Percentiles rank a stretch among this genome's conserved stretches.
Conservation (phyloP, 2,329 filamentous ascomycete species). For the Chaetomiaceae sp. region DNA sequence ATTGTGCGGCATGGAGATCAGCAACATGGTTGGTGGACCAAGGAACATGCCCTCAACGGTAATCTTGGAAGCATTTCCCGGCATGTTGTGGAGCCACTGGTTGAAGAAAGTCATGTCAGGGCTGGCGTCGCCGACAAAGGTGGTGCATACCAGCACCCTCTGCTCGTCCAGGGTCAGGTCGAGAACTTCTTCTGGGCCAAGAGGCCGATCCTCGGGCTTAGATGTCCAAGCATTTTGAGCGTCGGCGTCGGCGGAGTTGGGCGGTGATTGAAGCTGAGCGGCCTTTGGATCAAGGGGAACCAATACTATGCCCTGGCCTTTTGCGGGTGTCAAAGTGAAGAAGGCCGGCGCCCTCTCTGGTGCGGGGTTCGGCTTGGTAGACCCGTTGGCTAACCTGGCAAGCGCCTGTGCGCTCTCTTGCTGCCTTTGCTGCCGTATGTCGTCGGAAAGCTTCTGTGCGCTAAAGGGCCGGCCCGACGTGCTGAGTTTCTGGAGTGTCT, state of each 20-base stretch:
- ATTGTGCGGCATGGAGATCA: constrained; percentile 61
- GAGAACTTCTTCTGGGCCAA: constrained; percentile 40
- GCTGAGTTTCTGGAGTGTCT: constrained; percentile 52
- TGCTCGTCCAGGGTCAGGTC: constrained; percentile 59
- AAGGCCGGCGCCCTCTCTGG: constrained; percentile 45
- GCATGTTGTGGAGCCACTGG: constrained; percentile 60
- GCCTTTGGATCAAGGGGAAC: constrained; percentile 41
- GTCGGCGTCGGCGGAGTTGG: constrained; percentile 29
- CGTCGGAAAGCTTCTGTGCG: constrained; percentile 53
- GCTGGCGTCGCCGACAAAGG: constrained; percentile 61
- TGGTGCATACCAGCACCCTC: constrained; percentile 62
- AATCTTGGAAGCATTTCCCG: constrained; percentile 53
- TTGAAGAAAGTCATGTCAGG: constrained; percentile 63
- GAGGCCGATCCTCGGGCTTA: constrained; percentile 20
- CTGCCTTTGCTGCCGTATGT: constrained; percentile 45
- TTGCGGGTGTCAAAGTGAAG: constrained; percentile 53
- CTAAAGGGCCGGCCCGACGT: constrained; percentile 50
- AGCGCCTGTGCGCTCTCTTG: constrained; percentile 41
- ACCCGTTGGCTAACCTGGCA: constrained; percentile 44
- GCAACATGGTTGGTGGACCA: constrained; percentile 60
- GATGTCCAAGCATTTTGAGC: constrained; percentile 23
- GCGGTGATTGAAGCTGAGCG: constrained; percentile 31
- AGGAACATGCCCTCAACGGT: constrained; percentile 65
- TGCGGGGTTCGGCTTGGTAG: constrained; percentile 34
- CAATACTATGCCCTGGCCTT: constrained; percentile 50